Percentiles rank a stretch among this genome's conserved stretches.
Conservation (phyloP, 2,329 filamentous ascomycete species). For the Pseudocercospora musae region DNA sequence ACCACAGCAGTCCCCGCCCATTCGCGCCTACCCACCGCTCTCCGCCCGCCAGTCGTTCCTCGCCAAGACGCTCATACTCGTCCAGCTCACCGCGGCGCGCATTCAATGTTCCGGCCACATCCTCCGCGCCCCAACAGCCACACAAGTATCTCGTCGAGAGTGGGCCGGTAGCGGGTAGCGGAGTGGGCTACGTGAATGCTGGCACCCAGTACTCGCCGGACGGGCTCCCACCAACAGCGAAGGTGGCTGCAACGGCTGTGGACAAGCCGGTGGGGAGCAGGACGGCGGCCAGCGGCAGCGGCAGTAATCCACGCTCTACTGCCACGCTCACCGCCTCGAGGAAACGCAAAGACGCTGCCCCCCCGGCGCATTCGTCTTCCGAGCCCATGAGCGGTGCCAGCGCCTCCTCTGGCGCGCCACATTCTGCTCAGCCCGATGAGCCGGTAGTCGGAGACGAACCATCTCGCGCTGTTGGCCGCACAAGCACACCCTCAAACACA, state of each 20-base stretch:
- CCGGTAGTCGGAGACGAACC: constrained; percentile 11
- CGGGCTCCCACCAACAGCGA: constrained; percentile 44
- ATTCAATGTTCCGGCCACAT: constrained; percentile 19
- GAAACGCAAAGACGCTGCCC: constrained; percentile 29
- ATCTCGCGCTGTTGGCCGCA: constrained; percentile 7
- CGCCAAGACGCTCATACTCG: constrained; percentile 5
- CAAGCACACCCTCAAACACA: constrained; percentile 7
- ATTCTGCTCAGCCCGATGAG: constrained; percentile 13
- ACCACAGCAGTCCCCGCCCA: not conserved
- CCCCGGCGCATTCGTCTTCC: constrained; percentile 17
- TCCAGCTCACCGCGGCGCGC: constrained; percentile 14
- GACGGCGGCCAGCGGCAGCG: constrained; percentile 4
- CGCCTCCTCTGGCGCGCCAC: constrained; percentile 20
- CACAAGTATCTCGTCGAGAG: constrained; percentile 10
- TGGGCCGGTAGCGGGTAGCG: constrained; percentile 10
- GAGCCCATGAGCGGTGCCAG: constrained; percentile 22
- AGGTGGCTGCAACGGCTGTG: constrained; percentile 21
- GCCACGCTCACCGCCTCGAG: constrained; percentile 7
- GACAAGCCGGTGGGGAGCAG: constrained; percentile 15
- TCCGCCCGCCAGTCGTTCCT: not conserved
- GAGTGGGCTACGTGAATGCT: constrained; percentile 41
- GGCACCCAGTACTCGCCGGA: constrained; percentile 56
- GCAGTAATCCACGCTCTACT: constrained; percentile 1
- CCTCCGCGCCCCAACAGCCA: constrained; percentile 14
- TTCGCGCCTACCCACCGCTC: constrained; percentile 10